Base-by-base conservation (phyloP, 768 basidiomycete species). In the Mycena venus region DNA sequence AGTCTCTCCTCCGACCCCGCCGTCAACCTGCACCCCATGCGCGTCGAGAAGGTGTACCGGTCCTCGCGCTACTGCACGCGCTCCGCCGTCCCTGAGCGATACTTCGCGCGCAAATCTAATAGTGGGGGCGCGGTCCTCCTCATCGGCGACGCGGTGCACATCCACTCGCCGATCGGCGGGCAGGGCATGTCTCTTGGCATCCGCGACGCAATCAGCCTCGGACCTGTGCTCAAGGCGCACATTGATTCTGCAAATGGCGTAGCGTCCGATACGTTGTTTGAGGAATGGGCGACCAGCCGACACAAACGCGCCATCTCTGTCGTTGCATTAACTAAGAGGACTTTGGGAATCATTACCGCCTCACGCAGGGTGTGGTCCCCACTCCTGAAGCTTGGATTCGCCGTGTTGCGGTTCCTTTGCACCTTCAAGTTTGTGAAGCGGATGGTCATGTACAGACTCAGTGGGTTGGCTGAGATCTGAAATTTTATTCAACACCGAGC, bases 151-250 rank as follows among this genome's bases (percentile, higher is more conserved):
- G 88, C 90, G 5, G 90, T 90, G 36, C 88, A 85, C 74, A 86
- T 90, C 53, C 90, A 90, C 68, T 87, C 90, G 0, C 90, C 90
- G 25, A 83, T 85, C 9, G 90, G 90, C 3, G 90, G 90, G 1
- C 89, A 90, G 65, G 90, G 90, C 14, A 89, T 91, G 89, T 90
- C 90, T 73, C 84, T 91, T 21, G 88, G 90, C 11, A 80, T 91
- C 25, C 85, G 89, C 21, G 90, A 91, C 71, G 89, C 87, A 9
- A 78, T 90, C 25, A 81, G 83, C 60, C 84, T 90, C 3, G 89
- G 86, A 8, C 83, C 85, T 19, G 84, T 78, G 12, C 78, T 91
- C 40, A 78, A 4, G 68, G 78, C 47, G 71, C 67, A 15, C 36
- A 69, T n/a, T 62, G 76, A 25, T 29, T 53, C 47, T 25, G n/a